Percentiles rank a stretch among this genome's conserved stretches.
Evolutionary conservation across 306 rosid genomes (phyloP).

Genomic region (Ziziphus jujuba): DNA sequence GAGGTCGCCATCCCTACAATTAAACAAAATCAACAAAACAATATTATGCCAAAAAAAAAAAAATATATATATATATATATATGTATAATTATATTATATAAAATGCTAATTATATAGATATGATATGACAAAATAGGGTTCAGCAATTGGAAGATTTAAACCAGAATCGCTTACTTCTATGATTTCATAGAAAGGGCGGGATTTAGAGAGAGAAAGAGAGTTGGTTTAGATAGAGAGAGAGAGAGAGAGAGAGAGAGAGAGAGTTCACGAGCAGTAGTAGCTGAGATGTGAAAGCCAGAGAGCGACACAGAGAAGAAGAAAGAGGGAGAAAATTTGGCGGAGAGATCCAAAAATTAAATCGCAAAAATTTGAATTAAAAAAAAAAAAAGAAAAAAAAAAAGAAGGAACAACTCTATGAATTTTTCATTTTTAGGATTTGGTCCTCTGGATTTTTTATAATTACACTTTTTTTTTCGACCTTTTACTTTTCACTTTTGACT

Average conservation of each 20-base stretch:
- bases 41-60: too few species aligned
- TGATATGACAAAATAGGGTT: slow-evolving; percentile 13
- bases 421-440: not conserved
- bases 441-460: too few species aligned
- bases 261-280: slow-evolving; percentile 1
- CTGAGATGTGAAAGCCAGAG: slow-evolving; percentile 4
- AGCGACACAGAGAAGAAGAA: slow-evolving; percentile 17
- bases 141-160: slow-evolving; percentile 11
- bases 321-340: slow-evolving; percentile 48
- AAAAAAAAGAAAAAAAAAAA: not conserved
- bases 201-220: slow-evolving; percentile 4
- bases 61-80: not conserved
- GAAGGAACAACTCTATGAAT: slow-evolving; percentile 4
- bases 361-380: slow-evolving; percentile 33
- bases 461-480: too few species aligned
- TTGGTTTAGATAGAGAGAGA: too few species aligned
- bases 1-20: slow-evolving; percentile 72
- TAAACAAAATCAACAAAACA: too few species aligned
- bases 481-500: too few species aligned
- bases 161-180: not conserved
- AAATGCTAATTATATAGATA: not conserved
- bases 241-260: not conserved
- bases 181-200: not conserved
- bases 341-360: slow-evolving; percentile 31
- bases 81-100: not conserved